Conservation (phyloP, 1,284 basidiomycete species). For the Irpex sp. region DNA sequence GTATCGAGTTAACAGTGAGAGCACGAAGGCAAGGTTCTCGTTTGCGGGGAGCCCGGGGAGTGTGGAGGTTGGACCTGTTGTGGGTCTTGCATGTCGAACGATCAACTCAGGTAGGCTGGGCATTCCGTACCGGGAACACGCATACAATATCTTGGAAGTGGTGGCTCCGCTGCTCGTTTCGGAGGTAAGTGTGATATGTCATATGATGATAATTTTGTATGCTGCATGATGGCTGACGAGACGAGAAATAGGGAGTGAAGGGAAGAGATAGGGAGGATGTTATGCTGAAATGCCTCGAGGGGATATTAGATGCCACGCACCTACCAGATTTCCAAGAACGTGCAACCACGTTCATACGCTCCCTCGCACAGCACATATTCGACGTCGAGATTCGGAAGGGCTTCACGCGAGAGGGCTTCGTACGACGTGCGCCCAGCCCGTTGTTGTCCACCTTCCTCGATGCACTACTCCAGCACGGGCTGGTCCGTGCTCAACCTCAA, state of each 20-base stretch:
- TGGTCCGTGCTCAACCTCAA: constrained; percentile 61
- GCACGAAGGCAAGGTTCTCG: constrained; percentile 68
- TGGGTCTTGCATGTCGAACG: constrained; percentile 68
- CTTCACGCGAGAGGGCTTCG: constrained; percentile 27
- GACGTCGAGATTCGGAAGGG: constrained; percentile 62
- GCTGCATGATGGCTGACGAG: neutral
- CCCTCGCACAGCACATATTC: constrained; percentile 70
- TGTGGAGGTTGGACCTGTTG: constrained; percentile 72
- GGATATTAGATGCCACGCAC: constrained; percentile 77
- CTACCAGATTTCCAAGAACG: constrained; percentile 67
- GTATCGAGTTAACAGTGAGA: constrained; percentile 68
- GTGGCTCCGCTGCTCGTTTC: constrained; percentile 72
- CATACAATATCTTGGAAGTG: constrained; percentile 79
- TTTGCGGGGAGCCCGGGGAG: constrained; percentile 72
- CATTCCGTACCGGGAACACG: constrained; percentile 65
- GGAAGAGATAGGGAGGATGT: constrained; percentile 75
- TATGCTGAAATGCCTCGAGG: constrained; percentile 72
- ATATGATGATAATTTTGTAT: neutral
- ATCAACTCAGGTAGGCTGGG: constrained; percentile 52
- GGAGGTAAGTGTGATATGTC: constrained; percentile 50
- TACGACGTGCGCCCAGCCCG: constrained; percentile 55
- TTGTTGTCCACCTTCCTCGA: constrained; percentile 75
- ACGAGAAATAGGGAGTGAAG: constrained; percentile 53
- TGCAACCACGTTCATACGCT: constrained; percentile 66
- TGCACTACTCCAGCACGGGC: constrained; percentile 59